Evolutionary conservation across 345 rosid genomes (phyloP), one percentile per base, ranked within the genome.

Genomic region (Cardiospermum halicacabum): DNA sequence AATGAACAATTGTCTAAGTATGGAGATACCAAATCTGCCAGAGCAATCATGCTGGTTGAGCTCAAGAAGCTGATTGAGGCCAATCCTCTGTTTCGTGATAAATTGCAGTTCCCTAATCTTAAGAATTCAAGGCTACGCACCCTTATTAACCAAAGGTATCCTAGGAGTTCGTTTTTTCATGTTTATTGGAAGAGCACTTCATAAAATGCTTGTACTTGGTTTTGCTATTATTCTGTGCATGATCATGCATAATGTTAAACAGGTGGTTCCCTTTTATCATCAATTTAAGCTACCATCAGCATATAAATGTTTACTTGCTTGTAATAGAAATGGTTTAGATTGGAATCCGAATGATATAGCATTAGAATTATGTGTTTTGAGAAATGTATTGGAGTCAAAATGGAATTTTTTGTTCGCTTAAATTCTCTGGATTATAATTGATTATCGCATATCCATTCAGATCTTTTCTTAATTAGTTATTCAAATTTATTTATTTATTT

Each of bases 31-130:
- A 94, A 94, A 79, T 89, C 99, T 11, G 99, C 99, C 1, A 83
- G 99, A 77, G 85, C 96, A 57, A 94, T 91, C 56, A 91, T 94
- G 99, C 75, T 91, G 78, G 91, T 87, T 57, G 99, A 94, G 81
- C 96, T 94, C 54, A 94, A 94, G 82, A 94, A 94, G 81, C 91
- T 94, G 75, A 89, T 94, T 48, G 99, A 94, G 80, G 99, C 99
- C 40, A 94, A 94, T 74, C 99, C 99, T 0, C 67, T 94, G 43
- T 94, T 94, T 73, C 96, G 96, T 45, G 99, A 94, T 70, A 94
- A 94, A 75, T 75, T 94, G 74, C 97, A 87, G 80, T 94, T 94
- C 69, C 99, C 99, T 37, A 87, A 78, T 64, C 99, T 91, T 48
- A 89, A 91, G 76, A 89, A 80, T 65, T 89, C 99, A 30, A 88